Conservation (phyloP, 495 filamentous ascomycete genomes). For the Podospora bellae-mahoneyi region DNA sequence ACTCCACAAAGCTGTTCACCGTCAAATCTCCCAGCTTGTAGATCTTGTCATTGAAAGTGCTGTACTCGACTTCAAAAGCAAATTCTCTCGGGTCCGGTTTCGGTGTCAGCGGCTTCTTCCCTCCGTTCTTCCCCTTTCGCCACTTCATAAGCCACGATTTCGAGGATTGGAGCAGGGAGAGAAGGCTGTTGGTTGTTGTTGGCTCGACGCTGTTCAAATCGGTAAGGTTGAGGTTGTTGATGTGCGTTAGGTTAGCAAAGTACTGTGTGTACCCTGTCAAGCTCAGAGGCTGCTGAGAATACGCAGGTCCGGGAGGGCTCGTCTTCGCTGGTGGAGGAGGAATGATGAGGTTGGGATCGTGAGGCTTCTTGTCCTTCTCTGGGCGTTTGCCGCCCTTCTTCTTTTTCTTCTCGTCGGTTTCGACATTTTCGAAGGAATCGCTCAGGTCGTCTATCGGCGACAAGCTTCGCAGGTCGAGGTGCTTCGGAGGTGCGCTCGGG, state of each 20-base stretch:
- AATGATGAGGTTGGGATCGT: slow-evolving; percentile 59
- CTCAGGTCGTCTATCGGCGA: not conserved
- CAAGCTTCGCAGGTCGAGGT: slow-evolving; percentile 22
- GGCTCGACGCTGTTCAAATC: slow-evolving; percentile 36
- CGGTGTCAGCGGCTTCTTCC: slow-evolving; percentile 47
- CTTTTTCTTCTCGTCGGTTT: slow-evolving; percentile 23
- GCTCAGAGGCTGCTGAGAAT: slow-evolving; percentile 79
- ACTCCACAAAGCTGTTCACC: slow-evolving; percentile 70
- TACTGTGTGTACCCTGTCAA: slow-evolving; percentile 81
- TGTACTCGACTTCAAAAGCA: slow-evolving; percentile 80
- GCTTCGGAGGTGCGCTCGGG: slow-evolving; percentile 19
- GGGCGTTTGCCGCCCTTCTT: slow-evolving; percentile 56
- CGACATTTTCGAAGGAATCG: slow-evolving; percentile 9
- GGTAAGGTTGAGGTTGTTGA: slow-evolving; percentile 58
- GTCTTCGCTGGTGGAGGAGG: slow-evolving; percentile 70
- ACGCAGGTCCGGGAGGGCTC: slow-evolving; percentile 81
- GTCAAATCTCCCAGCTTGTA: slow-evolving; percentile 82
- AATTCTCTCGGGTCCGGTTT: slow-evolving; percentile 61
- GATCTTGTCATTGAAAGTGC: slow-evolving; percentile 67
- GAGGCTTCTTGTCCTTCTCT: slow-evolving; percentile 51
- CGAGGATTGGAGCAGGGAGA: slow-evolving; percentile 10
- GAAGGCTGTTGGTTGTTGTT: slow-evolving; percentile 6
- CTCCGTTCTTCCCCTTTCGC: slow-evolving; percentile 55
- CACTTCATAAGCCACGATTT: slow-evolving; percentile 37
- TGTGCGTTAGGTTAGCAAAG: slow-evolving; percentile 83